A percentile compares a stretch with the other conserved stretches of the same genome.
Evolutionary conservation across 1,284 basidiomycete species (phyloP).

Genomic region (Trametes sp.): DNA sequence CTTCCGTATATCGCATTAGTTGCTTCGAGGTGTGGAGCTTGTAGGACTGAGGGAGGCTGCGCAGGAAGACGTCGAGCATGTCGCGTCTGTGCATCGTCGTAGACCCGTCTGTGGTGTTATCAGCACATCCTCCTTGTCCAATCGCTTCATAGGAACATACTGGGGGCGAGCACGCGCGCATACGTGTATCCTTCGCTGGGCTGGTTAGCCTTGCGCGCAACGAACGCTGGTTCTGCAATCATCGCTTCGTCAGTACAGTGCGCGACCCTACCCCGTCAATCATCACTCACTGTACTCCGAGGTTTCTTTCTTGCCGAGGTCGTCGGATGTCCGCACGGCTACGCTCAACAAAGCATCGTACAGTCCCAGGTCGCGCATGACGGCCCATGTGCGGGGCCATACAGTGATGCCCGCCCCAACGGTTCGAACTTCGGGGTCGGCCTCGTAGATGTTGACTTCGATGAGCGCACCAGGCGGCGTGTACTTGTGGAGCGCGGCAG

Average conservation of each 20-base stretch:
- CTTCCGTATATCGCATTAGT: conserved; percentile 39
- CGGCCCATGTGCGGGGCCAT: conserved; percentile 48
- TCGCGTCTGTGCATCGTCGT: conserved; percentile 33
- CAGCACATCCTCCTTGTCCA: background rate
- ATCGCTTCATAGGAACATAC: conserved; percentile 1
- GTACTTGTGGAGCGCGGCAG: conserved; percentile 42
- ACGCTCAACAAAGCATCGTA: conserved; percentile 39
- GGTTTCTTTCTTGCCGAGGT: background rate
- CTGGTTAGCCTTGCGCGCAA: conserved; percentile 24
- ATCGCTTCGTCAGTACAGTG: background rate
- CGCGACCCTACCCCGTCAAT: background rate
- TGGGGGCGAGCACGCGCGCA: conserved; percentile 9
- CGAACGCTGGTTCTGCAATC: conserved; percentile 25
- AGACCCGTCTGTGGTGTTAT: conserved; percentile 22
- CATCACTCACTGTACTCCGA: background rate
- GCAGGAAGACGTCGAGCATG: conserved; percentile 27
- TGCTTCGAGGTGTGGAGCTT: conserved; percentile 44
- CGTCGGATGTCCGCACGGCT: conserved; percentile 25
- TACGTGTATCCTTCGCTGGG: conserved; percentile 12
- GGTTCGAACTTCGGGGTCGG: conserved; percentile 41
- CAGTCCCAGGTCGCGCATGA: conserved; percentile 44
- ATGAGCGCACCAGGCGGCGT: conserved; percentile 33
- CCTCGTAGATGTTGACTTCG: conserved; percentile 45
- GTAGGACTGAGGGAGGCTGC: conserved; percentile 39
- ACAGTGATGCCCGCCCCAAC: conserved; percentile 46